A percentile compares a stretch with the other conserved stretches of the same genome.
These are phyloP conservation scores for Colletotrichum neosansevieriae DNA, from an alignment of 2,329 filamentous ascomycete species.

Conservation along the genomic window DNA sequence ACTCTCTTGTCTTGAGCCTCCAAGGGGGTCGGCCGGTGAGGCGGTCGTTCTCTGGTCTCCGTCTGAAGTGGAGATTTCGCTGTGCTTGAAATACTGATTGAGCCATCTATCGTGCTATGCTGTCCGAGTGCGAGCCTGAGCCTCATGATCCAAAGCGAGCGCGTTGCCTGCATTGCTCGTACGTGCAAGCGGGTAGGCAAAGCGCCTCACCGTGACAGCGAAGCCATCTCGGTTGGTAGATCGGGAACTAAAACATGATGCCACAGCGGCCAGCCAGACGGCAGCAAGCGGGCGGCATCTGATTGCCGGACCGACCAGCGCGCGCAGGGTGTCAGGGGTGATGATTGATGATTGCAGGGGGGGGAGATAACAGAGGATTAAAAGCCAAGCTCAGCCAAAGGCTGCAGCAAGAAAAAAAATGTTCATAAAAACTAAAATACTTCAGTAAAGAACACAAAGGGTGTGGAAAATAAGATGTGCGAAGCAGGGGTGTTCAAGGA, in stretches of 20 bases:
- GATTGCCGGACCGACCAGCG: slow-evolving; percentile 34
- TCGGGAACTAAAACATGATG: slow-evolving; percentile 13
- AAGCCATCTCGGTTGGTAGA: neutral
- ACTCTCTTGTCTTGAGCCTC: slow-evolving; percentile 5
- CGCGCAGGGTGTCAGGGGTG: slow-evolving; percentile 25
- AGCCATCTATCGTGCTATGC: no score
- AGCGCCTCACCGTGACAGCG: neutral
- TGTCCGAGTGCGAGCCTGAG: no score
- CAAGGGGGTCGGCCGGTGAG: slow-evolving; percentile 9
- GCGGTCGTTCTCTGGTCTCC: neutral
- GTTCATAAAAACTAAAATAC: no score
- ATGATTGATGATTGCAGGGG: slow-evolving; percentile 7
- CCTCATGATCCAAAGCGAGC: neutral
- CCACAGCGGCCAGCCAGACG: slow-evolving; percentile 6
- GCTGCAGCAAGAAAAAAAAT: no score
- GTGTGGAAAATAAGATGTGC: neutral
- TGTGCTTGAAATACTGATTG: no score
- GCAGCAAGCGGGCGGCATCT: slow-evolving; percentile 25
- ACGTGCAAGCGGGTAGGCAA: no score
- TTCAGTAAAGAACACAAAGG: neutral
- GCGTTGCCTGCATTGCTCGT: neutral
- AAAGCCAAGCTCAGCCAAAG: no score
- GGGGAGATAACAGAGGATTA: slow-evolving; percentile 5
- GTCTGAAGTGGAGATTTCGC: neutral
- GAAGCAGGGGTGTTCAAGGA: neutral